Base-by-base conservation (phyloP, 2,329 filamentous ascomycete species). In the Cytospora schulzeri region DNA sequence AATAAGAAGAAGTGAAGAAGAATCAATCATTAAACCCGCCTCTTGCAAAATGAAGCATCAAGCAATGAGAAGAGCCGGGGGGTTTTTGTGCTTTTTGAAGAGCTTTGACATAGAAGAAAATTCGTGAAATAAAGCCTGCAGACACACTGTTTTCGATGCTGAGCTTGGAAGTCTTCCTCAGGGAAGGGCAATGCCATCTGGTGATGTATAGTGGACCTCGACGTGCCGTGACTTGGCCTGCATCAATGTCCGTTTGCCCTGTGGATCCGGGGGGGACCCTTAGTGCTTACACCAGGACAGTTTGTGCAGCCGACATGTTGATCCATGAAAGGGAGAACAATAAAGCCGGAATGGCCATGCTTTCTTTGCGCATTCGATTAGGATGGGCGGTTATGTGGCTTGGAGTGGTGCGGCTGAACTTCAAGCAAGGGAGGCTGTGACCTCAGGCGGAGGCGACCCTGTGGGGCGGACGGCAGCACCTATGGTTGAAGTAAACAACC, bases 21-120 rank as follows among this genome's bases (percentile, higher is more conserved):
- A 29, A 52, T 56, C 26, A 61, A 59, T 60, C 62, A 60, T 57
- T 61, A 54, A n/a, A 52, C 61, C 54, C 61, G 45, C 53, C 53
- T 60, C 57, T 56, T 57, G 19, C 50, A 24, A 66, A 61, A 41
- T 57, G 29, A 66, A 60, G 53, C 53, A 48, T 57, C 53, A 52
- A 64, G 57, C 62, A 63, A 61, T 50, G 56, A 59, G 56, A 59
- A 15, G 62, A 53, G 55, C 22, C 50, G 28, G 48, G 56, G 28
- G 35, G 48, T 6, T 12, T 54, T 38, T 38, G 38, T 54, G 45
- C 19, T 35, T 48, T 53, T n/a, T 35, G 51, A 48, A 48, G 8
- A 26, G 24, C 26, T 58, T 41, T 41, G 62, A 56, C 50, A 33
- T 11, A 51, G 56, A 66, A 51, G 54, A 48, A 55, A 64, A 56